Percentiles rank a stretch among this genome's conserved stretches.
These are phyloP conservation scores for Suhomyces anneliseae DNA, from an alignment of 1,139 yeast species.

Conservation along the genomic window DNA sequence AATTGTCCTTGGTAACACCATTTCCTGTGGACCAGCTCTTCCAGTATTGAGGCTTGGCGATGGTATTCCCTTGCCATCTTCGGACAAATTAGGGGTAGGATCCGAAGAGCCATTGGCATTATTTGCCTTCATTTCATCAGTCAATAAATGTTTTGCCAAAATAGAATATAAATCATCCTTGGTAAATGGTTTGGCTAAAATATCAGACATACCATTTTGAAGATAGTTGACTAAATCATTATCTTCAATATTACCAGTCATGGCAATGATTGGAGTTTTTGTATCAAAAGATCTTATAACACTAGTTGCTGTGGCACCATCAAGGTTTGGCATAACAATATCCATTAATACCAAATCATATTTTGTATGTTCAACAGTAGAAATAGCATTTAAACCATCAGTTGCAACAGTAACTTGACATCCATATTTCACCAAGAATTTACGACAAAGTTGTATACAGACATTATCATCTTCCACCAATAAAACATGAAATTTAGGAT, in stretches of 20 bases:
- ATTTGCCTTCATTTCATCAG: conserved; percentile 14
- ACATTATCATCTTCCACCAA: conserved; percentile 87
- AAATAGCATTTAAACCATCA: conserved; percentile 88
- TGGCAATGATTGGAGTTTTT: conserved; percentile 85
- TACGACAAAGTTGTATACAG: conserved; percentile 74
- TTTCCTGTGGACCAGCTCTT: conserved; percentile 1
- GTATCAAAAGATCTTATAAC: conserved; percentile 81
- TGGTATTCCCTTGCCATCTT: conserved; percentile 2
- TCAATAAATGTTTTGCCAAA: conserved; percentile 63
- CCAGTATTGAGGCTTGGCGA: conserved; percentile 2
- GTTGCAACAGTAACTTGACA: conserved; percentile 91
- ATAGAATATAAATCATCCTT: conserved; percentile 78
- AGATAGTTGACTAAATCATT: conserved; percentile 77
- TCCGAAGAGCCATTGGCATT: not conserved
- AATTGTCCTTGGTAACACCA: conserved; percentile 2
- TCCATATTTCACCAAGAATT: conserved; percentile 82
- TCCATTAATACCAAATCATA: conserved; percentile 90
- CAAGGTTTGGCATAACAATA: conserved; percentile 90
- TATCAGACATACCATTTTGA: conserved; percentile 89
- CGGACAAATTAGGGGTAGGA: conserved; percentile 4
- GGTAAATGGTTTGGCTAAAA: conserved; percentile 88
- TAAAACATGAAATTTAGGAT: conserved; percentile 64
- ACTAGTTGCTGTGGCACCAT: conserved; percentile 91
- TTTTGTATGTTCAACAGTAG: conserved; percentile 69
- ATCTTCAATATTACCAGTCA: conserved; percentile 88